Percentiles rank a stretch among this genome's conserved stretches.
Conservation (phyloP, 1,284 basidiomycete genomes). For the Anthracocystis walkeri region DNA sequence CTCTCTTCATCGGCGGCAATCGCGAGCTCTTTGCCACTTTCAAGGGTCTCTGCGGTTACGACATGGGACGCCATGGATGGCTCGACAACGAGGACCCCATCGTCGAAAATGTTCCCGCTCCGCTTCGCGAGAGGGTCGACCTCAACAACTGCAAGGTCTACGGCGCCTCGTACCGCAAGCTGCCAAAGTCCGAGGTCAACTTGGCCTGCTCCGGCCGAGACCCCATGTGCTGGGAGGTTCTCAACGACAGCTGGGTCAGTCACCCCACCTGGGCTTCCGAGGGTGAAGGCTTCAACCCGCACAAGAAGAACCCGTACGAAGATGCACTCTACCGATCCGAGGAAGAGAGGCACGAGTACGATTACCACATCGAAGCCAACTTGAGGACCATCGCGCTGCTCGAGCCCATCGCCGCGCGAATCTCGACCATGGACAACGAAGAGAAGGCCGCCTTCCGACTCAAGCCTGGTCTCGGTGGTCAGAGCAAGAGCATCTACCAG, state of each 20-base stretch:
- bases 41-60: conserved; percentile 85
- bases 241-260: conserved; percentile 80
- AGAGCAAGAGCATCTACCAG: conserved; percentile 89
- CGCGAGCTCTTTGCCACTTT: conserved; percentile 86
- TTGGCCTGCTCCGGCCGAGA: conserved; percentile 94
- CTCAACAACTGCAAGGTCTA: conserved; percentile 70
- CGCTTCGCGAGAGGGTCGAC: conserved; percentile 67
- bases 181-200: conserved; percentile 87
- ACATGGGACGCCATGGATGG: conserved; percentile 76
- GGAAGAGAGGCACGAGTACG: conserved; percentile 98
- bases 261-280: conserved; percentile 97
- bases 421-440: conserved; percentile 89
- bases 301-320: conserved; percentile 97
- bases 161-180: conserved; percentile 91
- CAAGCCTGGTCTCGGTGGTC: conserved; percentile 87
- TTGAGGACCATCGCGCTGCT: conserved; percentile 90
- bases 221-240: conserved; percentile 92
- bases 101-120: conserved; percentile 70
- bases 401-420: conserved; percentile 86
- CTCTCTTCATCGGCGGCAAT: conserved; percentile 81
- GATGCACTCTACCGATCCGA: conserved; percentile 96
- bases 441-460: conserved; percentile 87
- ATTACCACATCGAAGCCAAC: conserved; percentile 94
- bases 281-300: conserved; percentile 91
- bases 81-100: conserved; percentile 72